A percentile compares a stretch with the other conserved stretches of the same genome.
Evolutionary conservation across 768 basidiomycete genomes (phyloP).

Genomic region (Leucocoprinus birnbaumii): DNA sequence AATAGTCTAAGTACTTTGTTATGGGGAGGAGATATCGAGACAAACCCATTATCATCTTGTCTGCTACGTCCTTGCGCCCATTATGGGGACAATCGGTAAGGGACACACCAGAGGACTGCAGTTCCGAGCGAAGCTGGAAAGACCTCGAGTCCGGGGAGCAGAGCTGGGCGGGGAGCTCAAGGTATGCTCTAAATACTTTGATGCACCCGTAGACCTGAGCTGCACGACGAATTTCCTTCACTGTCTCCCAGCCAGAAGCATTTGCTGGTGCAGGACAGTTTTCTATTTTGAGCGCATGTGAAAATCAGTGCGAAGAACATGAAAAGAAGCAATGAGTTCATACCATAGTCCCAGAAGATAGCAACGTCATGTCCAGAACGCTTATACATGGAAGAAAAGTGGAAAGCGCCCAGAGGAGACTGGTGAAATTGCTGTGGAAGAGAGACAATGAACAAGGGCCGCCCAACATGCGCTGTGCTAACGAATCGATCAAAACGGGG

Average conservation of each 20-base stretch:
- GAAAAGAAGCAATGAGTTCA: not conserved
- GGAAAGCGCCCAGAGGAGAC: too few species aligned
- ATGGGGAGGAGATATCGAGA: not conserved
- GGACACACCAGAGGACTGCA: slow-evolving; percentile 28
- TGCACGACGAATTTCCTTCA: slow-evolving; percentile 23
- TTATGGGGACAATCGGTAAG: slow-evolving; percentile 28
- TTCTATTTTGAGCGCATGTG: slow-evolving; percentile 16
- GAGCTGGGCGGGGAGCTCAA: slow-evolving; percentile 24
- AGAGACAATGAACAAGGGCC: not conserved
- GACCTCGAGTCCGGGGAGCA: slow-evolving; percentile 7
- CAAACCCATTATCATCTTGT: slow-evolving; percentile 28
- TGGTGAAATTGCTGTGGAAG: too few species aligned
- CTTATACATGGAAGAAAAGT: slow-evolving; percentile 1
- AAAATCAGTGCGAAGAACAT: not conserved
- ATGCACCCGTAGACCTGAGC: slow-evolving; percentile 26
- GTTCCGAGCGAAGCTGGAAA: slow-evolving; percentile 22
- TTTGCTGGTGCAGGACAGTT: slow-evolving; percentile 26
- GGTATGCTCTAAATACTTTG: slow-evolving; percentile 29
- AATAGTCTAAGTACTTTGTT: not conserved
- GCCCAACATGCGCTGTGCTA: not conserved
- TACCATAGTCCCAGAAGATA: slow-evolving; percentile 27
- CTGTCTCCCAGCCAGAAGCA: slow-evolving; percentile 24
- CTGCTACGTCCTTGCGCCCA: slow-evolving; percentile 23
- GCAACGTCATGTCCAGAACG: slow-evolving; percentile 12
- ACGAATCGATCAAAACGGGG: too few species aligned